Base-by-base conservation (phyloP, 805 yeast species). In the Candida xyloterini region DNA sequence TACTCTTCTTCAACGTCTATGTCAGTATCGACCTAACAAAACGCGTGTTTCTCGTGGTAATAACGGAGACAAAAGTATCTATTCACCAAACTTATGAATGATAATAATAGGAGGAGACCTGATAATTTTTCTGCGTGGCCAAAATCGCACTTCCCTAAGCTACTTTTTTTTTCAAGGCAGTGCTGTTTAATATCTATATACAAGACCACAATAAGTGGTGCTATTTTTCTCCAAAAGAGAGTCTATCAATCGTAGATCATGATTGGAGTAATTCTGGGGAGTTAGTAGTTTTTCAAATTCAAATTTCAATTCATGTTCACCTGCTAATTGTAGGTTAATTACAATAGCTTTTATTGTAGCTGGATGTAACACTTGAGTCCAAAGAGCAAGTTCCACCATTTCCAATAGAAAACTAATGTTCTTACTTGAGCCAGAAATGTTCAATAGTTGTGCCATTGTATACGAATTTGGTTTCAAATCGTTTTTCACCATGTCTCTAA, bases 101-200 rank as follows among this genome's bases (percentile, higher is more conserved):
- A 11, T 20, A 15, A 30, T 23, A 11, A 9, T 5, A 9, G 18
- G 33, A 15, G 33, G 33, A 30, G 24, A 20, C 25, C 33, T 30
- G 25, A 30, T 24, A 30, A 15, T 35, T 36, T 37, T 37, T 38
- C 23, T 38, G 36, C 42, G 42, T 38, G 36, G 42, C 36, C 42
- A 20, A 38, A 38, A 27, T 32, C 36, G 42, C 42, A 33, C 42
- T 36, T 31, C 31, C 22, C 13, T 10, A 5, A 24, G 20, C n/a
- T 24, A 15, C 23, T 4, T 15, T 30, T 15, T 30, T 16, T 20
- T 26, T 15, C 23, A 24, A 15, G 35, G 40, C 40, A 20, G 40
- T 37, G 40, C 25, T 23, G 7, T 23, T 23, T 23, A 23, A 11
- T 23, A 23, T 23, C 25, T 23, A 7, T 23, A 23, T 9, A 23